A percentile compares a stretch with the other conserved stretches of the same genome.
These are phyloP conservation scores for Triticum turgidum DNA, from an alignment of 176 grass and related monocot genomes.

Conservation along the genomic window DNA sequence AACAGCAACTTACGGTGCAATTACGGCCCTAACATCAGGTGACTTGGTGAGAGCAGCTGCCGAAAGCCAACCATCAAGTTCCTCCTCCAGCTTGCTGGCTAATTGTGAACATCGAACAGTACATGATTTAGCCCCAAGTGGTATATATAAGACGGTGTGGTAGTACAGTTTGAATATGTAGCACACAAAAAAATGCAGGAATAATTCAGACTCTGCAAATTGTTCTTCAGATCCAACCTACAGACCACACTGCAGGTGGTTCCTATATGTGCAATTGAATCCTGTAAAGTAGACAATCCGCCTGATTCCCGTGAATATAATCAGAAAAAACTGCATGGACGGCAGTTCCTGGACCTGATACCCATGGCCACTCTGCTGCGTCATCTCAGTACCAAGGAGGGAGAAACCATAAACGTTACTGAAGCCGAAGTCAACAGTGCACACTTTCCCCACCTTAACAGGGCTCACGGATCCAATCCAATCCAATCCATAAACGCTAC, in stretches of 20 bases:
- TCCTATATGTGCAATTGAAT: not conserved
- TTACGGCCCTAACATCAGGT: slow-evolving; percentile 79
- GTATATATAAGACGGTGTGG: no score
- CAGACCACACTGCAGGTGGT: not conserved
- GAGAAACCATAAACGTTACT: not conserved
- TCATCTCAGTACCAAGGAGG: not conserved
- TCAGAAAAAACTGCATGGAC: slow-evolving; percentile 10
- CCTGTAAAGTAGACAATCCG: not conserved
- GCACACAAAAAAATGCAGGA: not conserved
- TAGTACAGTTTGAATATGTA: not conserved
- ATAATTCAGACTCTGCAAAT: not conserved
- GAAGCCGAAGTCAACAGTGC: not conserved
- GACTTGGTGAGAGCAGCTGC: slow-evolving; percentile 69
- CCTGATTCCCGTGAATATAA: not conserved
- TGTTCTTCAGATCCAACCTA: not conserved
- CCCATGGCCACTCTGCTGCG: not conserved
- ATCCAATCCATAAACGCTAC: not conserved
- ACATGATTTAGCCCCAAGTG: slow-evolving; percentile 6
- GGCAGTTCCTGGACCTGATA: not conserved
- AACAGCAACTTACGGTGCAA: slow-evolving; percentile 84
- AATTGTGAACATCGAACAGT: slow-evolving; percentile 35
- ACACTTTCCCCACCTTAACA: not conserved
- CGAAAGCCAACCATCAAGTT: slow-evolving; percentile 73
- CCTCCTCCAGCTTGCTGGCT: slow-evolving; percentile 83
- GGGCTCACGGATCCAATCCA: slow-evolving; percentile 2